Base-by-base conservation (phyloP, 305 asterid genomes). In the Fraxinus albicans region DNA sequence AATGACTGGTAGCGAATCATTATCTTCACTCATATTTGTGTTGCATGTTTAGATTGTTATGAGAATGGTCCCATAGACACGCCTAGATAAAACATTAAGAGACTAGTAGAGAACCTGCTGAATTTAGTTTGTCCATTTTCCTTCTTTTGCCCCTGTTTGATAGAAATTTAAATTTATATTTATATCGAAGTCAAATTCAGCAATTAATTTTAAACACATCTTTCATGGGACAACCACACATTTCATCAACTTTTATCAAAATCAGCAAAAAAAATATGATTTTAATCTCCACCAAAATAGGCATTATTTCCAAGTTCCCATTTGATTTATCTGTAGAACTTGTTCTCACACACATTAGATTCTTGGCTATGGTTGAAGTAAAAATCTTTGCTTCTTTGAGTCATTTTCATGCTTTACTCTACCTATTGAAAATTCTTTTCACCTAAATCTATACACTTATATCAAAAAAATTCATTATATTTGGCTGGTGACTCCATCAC, bases 61-160 rank as follows among this genome's bases (percentile, higher is more conserved):
- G 29, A 63, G 74, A 85, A 35, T 73, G 63, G 75, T 36, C 42
- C 34, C 79, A 17, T 69, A 4, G 69, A 77, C 74, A 74, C n/a
- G 3, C 55, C 34, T 25, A 55, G 80, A 29, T 6, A 44, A 10
- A 78, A 36, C 50, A 44, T 25, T 50, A 33, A 60, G 65, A n/a
- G 36, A 65, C 77, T 76, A 17, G 31, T 33, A 65, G 27, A 9
- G 21, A 76, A 55, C 34, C 23, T 81, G 63, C 80, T 55, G 55
- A 17, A 53, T 53, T 53, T 53, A 15, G 63, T 78, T 55, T 34
- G 53, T 79, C 31, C 73, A 17, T 34, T 70, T 77, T 4, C 76
- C 3, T 60, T 19, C 27, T 58, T 58, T 58, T 47, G 1, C 6
- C 58, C 55, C 19, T 12, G 55, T 3, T 47, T 47, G 58, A 47